Evolutionary conservation across 2,329 filamentous ascomycete species (phyloP), one percentile per base, ranked within the genome.

Genomic region (Pseudogymnoascus pannorum): DNA sequence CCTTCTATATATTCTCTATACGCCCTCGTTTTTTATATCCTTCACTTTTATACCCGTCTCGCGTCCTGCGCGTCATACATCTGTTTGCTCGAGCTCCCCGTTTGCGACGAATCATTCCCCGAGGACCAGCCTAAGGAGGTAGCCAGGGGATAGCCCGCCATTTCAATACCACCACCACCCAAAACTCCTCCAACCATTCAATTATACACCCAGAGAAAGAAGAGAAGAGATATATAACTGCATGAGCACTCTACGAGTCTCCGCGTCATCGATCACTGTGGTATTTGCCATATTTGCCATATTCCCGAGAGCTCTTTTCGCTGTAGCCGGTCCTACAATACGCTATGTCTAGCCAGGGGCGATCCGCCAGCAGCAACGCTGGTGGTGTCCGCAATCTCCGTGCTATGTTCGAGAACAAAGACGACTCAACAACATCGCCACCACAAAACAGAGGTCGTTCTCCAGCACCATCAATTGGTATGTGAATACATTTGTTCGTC

Each of bases 361-460:
- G 44, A 33, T 54, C 62, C 86, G 85, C 71, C 29, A 61, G 33
- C 20, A 61, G 33, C 18, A n/a, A n/a, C n/a, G n/a, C n/a, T n/a
- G 65, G 66, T 61, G 69, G 69, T 29, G 68, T 72, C 22, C 67
- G 85, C 83, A 89, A 89, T 76, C 83, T 92, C 67, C 81, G 87
- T 69, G 89, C 89, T 71, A 91, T 89, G 81, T 92, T 92, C 73
- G 89, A 92, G 79, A 84, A 85, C 72, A 89, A 85, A 75, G 83
- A 81, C 72, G 78, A 79, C 62, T 87, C 82, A 68, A 82, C 85
- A 66, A 84, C 86, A 33, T 67, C 65, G 60, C 69, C 69, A 16
- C 68, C 69, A 59, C 29, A 51, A 14, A 87, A 88, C 65, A 81
- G 88, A 77, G 88, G 88, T 64, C 81, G 88, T 73, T 88, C 86